These are phyloP conservation scores for Prunus mume DNA, from an alignment of 306 rosid species.

Conservation along the genomic window DNA sequence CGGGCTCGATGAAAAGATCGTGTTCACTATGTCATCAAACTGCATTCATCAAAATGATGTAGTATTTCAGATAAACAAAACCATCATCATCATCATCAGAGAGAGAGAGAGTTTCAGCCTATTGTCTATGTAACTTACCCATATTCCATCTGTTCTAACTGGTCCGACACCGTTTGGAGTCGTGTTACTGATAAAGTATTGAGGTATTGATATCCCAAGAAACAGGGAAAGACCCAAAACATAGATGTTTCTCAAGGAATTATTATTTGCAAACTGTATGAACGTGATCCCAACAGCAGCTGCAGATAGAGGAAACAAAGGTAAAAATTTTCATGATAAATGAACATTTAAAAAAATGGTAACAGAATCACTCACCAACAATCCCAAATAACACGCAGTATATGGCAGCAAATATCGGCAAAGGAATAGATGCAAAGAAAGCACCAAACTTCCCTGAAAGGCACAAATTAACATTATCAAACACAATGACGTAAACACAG, in stretches of 20 bases:
- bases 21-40: slow-evolving; percentile 84
- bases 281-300: slow-evolving; percentile 89
- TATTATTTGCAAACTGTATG: slow-evolving; percentile 54
- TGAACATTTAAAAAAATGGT: background rate
- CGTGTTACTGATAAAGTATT: slow-evolving; percentile 66
- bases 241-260: slow-evolving; percentile 83
- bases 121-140: slow-evolving; percentile 56
- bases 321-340: background rate
- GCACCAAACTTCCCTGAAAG: slow-evolving; percentile 94
- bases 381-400: slow-evolving; percentile 81
- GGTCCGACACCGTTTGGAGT: slow-evolving; percentile 77
- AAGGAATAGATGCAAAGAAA: slow-evolving; percentile 89
- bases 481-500: background rate
- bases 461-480: slow-evolving; percentile 13
- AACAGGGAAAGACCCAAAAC: slow-evolving; percentile 76
- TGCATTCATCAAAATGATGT: slow-evolving; percentile 29
- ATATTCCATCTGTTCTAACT: slow-evolving; percentile 66
- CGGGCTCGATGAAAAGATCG: slow-evolving; percentile 86
- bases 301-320: slow-evolving; percentile 27
- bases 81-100: background rate
- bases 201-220: slow-evolving; percentile 87
- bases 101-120: background rate
- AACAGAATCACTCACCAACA: slow-evolving; percentile 61
- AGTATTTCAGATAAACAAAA: slow-evolving; percentile 13
- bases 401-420: slow-evolving; percentile 82